phyloP scores from a whole-genome alignment of 495 filamentous ascomycete genomes.

The Hypoxylon fuscum region DNA sequence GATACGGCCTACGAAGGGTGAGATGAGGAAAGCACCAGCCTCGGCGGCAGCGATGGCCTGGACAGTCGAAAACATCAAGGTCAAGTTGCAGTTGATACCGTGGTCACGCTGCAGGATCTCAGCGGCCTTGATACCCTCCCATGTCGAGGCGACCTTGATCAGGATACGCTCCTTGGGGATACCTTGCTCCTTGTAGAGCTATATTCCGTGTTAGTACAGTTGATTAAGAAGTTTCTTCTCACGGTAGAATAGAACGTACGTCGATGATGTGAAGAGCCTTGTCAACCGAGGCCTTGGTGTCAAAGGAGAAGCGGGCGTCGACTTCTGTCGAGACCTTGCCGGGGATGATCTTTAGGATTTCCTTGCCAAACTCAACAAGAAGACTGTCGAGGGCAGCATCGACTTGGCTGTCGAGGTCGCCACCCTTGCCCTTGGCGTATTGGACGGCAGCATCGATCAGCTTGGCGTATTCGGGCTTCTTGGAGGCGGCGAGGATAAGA shows the following conservation, averaged over 20 bases:
- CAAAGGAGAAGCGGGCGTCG: slow-evolving; percentile 95
- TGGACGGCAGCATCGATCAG: slow-evolving; percentile 87
- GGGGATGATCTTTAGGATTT: slow-evolving; percentile 96
- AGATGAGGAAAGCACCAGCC: slow-evolving; percentile 98
- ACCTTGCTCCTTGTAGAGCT: slow-evolving; percentile 93
- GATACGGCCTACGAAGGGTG: slow-evolving; percentile 98
- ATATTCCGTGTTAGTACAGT: slow-evolving; percentile 16
- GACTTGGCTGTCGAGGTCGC: slow-evolving; percentile 75
- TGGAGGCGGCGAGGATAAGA: slow-evolving; percentile 95
- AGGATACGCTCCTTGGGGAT: slow-evolving; percentile 92
- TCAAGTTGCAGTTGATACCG: slow-evolving; percentile 97
- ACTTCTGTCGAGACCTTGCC: slow-evolving; percentile 99
- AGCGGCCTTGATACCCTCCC: slow-evolving; percentile 98
- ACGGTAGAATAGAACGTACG: slow-evolving; percentile 59
- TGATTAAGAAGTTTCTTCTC: not conserved
- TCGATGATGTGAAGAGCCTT: slow-evolving; percentile 98
- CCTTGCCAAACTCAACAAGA: slow-evolving; percentile 95
- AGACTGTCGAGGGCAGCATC: slow-evolving; percentile 88
- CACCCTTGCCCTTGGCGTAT: slow-evolving; percentile 81
- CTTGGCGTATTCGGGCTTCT: slow-evolving; percentile 95
- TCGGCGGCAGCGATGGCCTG: slow-evolving; percentile 98
- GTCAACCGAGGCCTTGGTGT: slow-evolving; percentile 87
- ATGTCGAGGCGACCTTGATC: slow-evolving; percentile 88
- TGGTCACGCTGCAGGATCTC: slow-evolving; percentile 92
- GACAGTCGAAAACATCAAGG: slow-evolving; percentile 95